Evolutionary conservation across 495 filamentous ascomycete species (phyloP).

Genomic region (Aspergillus indologenus): DNA sequence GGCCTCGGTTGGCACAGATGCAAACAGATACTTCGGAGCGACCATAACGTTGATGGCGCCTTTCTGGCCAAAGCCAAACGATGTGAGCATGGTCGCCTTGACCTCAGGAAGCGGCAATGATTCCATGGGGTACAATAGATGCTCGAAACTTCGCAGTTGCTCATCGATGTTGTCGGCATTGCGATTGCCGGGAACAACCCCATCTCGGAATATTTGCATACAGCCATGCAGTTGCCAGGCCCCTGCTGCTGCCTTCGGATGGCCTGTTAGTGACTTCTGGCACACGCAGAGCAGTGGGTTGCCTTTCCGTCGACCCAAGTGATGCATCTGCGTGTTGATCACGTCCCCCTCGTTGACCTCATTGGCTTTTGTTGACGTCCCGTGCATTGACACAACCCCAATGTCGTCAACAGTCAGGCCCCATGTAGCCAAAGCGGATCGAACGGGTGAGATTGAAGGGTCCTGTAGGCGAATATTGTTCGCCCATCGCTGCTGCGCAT

Average conservation of each 20-base stretch:
- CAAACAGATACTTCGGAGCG: constrained; percentile 91
- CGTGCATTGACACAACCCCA: constrained; percentile 93
- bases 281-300: constrained; percentile 97
- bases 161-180: constrained; percentile 97
- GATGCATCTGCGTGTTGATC: constrained; percentile 90
- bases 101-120: constrained; percentile 90
- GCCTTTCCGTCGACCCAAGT: constrained; percentile 91
- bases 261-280: constrained; percentile 98
- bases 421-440: constrained; percentile 94
- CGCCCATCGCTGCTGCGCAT: constrained; percentile 81
- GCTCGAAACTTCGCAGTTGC: constrained; percentile 90
- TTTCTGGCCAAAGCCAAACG: constrained; percentile 99
- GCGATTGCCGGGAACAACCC: constrained; percentile 91
- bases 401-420: constrained; percentile 95
- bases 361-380: constrained; percentile 96
- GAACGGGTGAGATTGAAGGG: constrained; percentile 83
- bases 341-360: constrained; percentile 99
- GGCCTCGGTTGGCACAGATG: constrained; percentile 57
- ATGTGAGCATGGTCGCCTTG: constrained; percentile 96
- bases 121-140: constrained; percentile 92
- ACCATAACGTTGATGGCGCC: constrained; percentile 94
- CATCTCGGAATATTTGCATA: constrained; percentile 86
- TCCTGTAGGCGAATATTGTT: constrained; percentile 98
- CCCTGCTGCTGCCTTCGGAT: constrained; percentile 97
- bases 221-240: constrained; percentile 99